Base-by-base conservation (phyloP, 2,329 filamentous ascomycete species). In the Alternaria arborescens region DNA sequence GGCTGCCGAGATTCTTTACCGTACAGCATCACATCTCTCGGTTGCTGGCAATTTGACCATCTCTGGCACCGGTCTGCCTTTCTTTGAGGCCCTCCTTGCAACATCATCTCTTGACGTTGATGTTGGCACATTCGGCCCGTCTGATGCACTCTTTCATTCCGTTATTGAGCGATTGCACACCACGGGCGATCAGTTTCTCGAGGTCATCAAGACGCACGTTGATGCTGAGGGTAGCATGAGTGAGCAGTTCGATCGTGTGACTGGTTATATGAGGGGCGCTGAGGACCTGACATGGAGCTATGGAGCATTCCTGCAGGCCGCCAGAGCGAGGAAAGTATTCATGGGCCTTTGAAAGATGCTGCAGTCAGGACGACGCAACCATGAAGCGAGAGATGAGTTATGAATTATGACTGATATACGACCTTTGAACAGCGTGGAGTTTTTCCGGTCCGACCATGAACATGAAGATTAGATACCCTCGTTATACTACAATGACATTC, bases 231-330 rank as follows among this genome's bases (percentile, higher is more conserved):
- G 81, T 1, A 65, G 69, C 12, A 71, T 82, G 71, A 80, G 79
- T 62, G 81, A 82, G 72, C 80, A 82, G 61, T 82, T 82, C 55
- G 78, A 81, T 65, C 67, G 74, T 4, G 70, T 67, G 18, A 80
- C 70, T 8, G 81, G 81, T 6, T 78, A 66, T 51, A 76, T 80
- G 74, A 67, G 72, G 4, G 80, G 80, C 2, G 81, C 80, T 30
- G 65, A 64, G 22, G 79, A 82, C 67, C 63, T 82, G 71, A 82
- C 81, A 5, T 82, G 81, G 81, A 81, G 79, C 60, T 82, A 82
- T 65, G 80, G 79, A 5, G 78, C 78, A 1, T 80, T 82, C 60
- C 58, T 82, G 61, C 66, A 74, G 59, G 80, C 80, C 6, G 73
- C 73, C 36, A 69, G 78, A 59, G 79, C 77, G 26, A 73, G 80